Percentiles rank a stretch among this genome's conserved stretches.
Conservation (phyloP, 495 filamentous ascomycete genomes). For the Hyaloscypha finlandica region DNA sequence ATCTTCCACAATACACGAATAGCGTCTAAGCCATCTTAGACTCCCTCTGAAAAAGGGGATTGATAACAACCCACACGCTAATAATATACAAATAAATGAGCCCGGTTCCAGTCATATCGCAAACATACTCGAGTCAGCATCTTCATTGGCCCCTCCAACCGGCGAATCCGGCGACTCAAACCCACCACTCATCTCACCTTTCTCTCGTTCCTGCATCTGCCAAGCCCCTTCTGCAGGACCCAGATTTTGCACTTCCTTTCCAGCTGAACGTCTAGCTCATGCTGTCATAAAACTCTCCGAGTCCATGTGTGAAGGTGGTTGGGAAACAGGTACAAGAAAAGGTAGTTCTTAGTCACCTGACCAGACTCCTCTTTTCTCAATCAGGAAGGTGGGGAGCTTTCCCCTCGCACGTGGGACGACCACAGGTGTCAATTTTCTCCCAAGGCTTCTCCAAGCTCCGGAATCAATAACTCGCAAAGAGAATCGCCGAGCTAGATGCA, state of each 20-base stretch:
- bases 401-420: neutral
- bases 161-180: no score
- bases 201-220: neutral
- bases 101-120: no score
- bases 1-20: no score
- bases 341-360: neutral
- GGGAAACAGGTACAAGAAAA: neutral
- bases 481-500: neutral
- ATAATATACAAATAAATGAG: no score
- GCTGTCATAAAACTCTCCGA: neutral
- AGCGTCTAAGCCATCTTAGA: no score
- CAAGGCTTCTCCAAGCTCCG: neutral
- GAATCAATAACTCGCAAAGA: neutral
- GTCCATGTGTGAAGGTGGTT: neutral
- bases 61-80: no score
- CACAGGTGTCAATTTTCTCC: neutral
- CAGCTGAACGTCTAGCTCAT: neutral
- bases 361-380: neutral
- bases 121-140: no score
- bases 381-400: neutral
- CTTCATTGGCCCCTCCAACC: no score
- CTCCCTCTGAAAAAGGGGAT: no score
- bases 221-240: neutral
- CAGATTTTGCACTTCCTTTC: neutral
- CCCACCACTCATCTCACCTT: no score